Evolutionary conservation across 2,329 filamentous ascomycete genomes (phyloP), one percentile per base, ranked within the genome.

Genomic region (Lasiodiplodia sp.): DNA sequence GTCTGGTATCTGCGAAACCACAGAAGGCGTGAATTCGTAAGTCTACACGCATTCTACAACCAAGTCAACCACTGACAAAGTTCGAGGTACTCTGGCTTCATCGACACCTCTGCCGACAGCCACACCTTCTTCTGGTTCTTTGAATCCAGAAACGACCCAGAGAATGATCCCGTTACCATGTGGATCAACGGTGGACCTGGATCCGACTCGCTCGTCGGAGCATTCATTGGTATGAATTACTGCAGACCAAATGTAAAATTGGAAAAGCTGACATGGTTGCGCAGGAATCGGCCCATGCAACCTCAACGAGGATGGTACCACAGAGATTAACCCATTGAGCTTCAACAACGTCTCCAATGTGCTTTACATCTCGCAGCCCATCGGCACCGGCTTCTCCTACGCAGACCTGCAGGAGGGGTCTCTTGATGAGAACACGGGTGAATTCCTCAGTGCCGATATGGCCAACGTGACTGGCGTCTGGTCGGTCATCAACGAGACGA

Each of bases 111-210:
- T 23, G 31, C 55, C 2, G 62, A 31, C 10, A 10, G 16, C 8
- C 66, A 87, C 72, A 88, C 85, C 28, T 90, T 88, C 75, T 90
- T 90, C 75, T 88, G 87, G 86, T 90, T 88, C 73, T 90, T 90
- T 72, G 87, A 89, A 70, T 83, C 87, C 0, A 81, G 87, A 18
- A 84, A 87, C 66, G 83, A 87, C 73, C 83, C 87, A 1, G 73
- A 76, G 10, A 85, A 85, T 72, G 87, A 87, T 0, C 88, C 87
- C 0, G 77, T 90, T 2, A 82, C 84, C 0, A 84, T 89, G 37
- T 90, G 87, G 84, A 83, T 67, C 21, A 67, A 67, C 18, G 66
- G 66, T 4, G 66, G 66, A 2, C 66, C 66, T 25, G 66, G 66
- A 3, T 60, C 55, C 7, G 66, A 67, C 34, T 57, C 66, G 6